Percentiles rank a stretch among this genome's conserved stretches.
phyloP scores from a whole-genome alignment of 129 eudicot genomes.

The Escallonia herrerae region DNA sequence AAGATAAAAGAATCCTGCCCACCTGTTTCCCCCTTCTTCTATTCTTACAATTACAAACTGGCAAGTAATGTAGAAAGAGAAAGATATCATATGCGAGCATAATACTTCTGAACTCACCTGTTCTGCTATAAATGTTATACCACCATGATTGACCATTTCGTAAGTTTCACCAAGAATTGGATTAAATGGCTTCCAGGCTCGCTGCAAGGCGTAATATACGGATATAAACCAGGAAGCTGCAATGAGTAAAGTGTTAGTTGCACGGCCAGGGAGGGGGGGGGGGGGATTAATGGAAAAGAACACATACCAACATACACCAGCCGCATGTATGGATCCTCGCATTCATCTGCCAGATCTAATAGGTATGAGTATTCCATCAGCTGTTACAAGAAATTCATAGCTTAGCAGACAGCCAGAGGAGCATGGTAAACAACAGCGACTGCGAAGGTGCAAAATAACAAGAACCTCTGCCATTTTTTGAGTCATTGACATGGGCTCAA shows the following conservation, averaged over 20 bases:
- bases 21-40: too few relatives aligned
- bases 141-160: conserved; percentile 83
- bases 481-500: conserved; percentile 97
- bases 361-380: conserved; percentile 88
- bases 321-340: conserved; percentile 92
- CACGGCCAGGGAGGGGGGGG: not conserved
- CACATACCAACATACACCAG: conserved; percentile 58
- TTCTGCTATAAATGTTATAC: conserved; percentile 81
- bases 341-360: conserved; percentile 72
- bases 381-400: conserved; percentile 25
- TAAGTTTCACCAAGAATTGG: conserved; percentile 98
- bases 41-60: too few relatives aligned
- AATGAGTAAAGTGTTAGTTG: not conserved
- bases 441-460: conserved; percentile 8
- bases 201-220: conserved; percentile 68
- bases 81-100: too few relatives aligned
- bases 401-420: not conserved
- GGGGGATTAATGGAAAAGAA: not conserved
- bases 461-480: conserved; percentile 99
- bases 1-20: too few relatives aligned
- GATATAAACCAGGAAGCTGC: conserved; percentile 86
- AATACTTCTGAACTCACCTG: conserved; percentile 44
- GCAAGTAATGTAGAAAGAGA: too few relatives aligned
- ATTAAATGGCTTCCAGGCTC: conserved; percentile 98
- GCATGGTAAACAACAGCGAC: not conserved